These are phyloP conservation scores for Fusarium cicatricum DNA, from an alignment of 2,329 filamentous ascomycete genomes.

Conservation along the genomic window DNA sequence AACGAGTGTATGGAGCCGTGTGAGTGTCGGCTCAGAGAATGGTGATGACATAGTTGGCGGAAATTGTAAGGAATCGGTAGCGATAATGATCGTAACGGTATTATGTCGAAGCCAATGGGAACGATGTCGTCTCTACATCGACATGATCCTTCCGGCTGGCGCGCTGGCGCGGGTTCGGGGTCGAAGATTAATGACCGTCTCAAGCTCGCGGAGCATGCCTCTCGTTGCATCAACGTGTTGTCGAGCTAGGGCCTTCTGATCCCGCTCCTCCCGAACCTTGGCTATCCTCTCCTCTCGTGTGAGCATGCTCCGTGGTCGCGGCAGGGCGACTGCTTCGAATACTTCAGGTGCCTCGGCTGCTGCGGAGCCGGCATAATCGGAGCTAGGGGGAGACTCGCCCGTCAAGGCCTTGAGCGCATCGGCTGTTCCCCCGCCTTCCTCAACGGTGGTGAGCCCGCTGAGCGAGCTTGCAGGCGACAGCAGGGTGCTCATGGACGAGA, in stretches of 20 bases:
- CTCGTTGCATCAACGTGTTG: slow-evolving; percentile 83
- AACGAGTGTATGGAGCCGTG: slow-evolving; percentile 18
- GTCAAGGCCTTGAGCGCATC: slow-evolving; percentile 80
- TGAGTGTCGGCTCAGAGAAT: slow-evolving; percentile 9
- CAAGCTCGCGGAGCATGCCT: slow-evolving; percentile 91
- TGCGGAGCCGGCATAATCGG: slow-evolving; percentile 62
- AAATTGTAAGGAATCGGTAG: slow-evolving; percentile 8
- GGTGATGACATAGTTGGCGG: slow-evolving; percentile 1
- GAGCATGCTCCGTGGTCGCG: slow-evolving; percentile 73
- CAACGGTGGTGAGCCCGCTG: slow-evolving; percentile 72
- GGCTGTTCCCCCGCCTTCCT: slow-evolving; percentile 56
- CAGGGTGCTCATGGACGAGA: slow-evolving; percentile 68
- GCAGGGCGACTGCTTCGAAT: slow-evolving; percentile 87
- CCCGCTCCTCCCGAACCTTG: slow-evolving; percentile 88
- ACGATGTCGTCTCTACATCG: slow-evolving; percentile 48
- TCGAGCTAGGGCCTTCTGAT: slow-evolving; percentile 72
- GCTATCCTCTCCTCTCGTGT: slow-evolving; percentile 87
- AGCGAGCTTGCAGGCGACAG: slow-evolving; percentile 69
- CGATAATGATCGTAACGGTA: slow-evolving; percentile 14
- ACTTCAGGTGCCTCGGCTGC: slow-evolving; percentile 77
- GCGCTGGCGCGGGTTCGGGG: slow-evolving; percentile 52
- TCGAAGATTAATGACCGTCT: slow-evolving; percentile 79
- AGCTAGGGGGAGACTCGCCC: slow-evolving; percentile 68
- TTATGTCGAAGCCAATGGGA: slow-evolving; percentile 10
- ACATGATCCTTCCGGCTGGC: slow-evolving; percentile 51